Evolutionary conservation across 1,284 basidiomycete species (phyloP), one percentile per base, ranked within the genome.

Genomic region (Boletus sp.): DNA sequence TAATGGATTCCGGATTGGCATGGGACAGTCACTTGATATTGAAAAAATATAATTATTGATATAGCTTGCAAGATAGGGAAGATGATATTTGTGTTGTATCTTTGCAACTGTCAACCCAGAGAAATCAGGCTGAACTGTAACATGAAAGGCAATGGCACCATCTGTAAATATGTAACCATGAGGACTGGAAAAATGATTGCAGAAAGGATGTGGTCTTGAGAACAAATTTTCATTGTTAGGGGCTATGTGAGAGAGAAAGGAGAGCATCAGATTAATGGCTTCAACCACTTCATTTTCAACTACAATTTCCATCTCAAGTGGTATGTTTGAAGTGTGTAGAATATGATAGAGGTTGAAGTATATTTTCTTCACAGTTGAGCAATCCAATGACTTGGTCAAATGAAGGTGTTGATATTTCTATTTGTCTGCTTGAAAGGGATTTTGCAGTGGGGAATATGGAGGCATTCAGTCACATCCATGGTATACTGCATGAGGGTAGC

Each of bases 401-500:
- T 7, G 4, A 52, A 60, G 1, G 28, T 46, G 13, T n/a, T 33
- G 2, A 6, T 14, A 8, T 48, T 19, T 5, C 9, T 11, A 30
- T 14, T 60, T 16, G 55, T 53, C 17, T 16, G n/a, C n/a, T 52
- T 9, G 8, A 60, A 60, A 8, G 55, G 44, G 6, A n/a, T 17
- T 38, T 57, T 60, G 59, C 55, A 52, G 14, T 57, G 50, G 6
- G 28, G 40, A 23, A 58, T 53, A 16, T 27, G 59, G 2, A 58
- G 55, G 7, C 5, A 31, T 25, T 65, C 47, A 2, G 33, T 31
- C 16, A 60, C 25, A 17, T 66, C 58, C 1, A 40, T 44, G 11
- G 55, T 56, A 14, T 56, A 66, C 37, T 66, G 65, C 4, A 52
- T 37, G 11, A 58, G 56, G 4, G 27, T 8, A 1, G 64, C 30